Percentiles rank a stretch among this genome's conserved stretches.
Evolutionary conservation across 2,329 filamentous ascomycete species (phyloP).

Genomic region (Colletotrichum neosansevieriae): DNA sequence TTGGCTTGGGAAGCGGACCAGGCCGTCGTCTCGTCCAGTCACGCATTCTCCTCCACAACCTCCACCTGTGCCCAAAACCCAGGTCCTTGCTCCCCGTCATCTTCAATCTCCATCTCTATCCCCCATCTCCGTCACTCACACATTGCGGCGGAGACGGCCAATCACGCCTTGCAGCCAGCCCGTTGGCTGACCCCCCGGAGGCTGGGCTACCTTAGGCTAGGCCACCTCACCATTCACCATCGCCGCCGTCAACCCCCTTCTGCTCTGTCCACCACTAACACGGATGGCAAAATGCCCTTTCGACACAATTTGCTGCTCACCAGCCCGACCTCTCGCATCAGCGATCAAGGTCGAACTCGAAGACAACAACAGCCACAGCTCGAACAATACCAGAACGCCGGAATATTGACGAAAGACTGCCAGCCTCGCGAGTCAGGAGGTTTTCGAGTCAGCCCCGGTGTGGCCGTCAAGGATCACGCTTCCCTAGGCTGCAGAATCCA

Average conservation of each 20-base stretch:
- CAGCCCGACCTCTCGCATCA: slow-evolving; percentile 1
- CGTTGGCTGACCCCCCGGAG: slow-evolving; percentile 23
- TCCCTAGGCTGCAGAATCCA: slow-evolving; percentile 17
- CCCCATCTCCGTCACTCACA: slow-evolving; percentile 13
- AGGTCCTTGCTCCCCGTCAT: slow-evolving; percentile 18
- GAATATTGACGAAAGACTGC: slow-evolving; percentile 3
- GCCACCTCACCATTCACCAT: slow-evolving; percentile 16
- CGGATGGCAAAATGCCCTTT: neutral
- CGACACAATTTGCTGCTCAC: neutral
- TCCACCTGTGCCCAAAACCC: slow-evolving; percentile 24
- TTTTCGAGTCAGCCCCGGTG: slow-evolving; percentile 35
- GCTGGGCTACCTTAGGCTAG: slow-evolving; percentile 24
- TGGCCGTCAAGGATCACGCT: slow-evolving; percentile 8
- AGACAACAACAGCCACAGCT: neutral
- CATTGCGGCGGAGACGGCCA: slow-evolving; percentile 29
- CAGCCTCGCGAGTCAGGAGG: slow-evolving; percentile 38
- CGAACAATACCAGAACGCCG: neutral
- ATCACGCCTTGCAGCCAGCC: slow-evolving; percentile 23
- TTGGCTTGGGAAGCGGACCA: slow-evolving; percentile 8
- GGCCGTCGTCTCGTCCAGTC: slow-evolving; percentile 9
- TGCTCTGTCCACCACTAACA: slow-evolving; percentile 10
- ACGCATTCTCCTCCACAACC: slow-evolving; percentile 23
- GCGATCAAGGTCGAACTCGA: neutral
- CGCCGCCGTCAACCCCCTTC: neutral
- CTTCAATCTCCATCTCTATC: slow-evolving; percentile 1